Conservation (phyloP, 371 early-diverging fungal species). For the Mortierella sp. region DNA sequence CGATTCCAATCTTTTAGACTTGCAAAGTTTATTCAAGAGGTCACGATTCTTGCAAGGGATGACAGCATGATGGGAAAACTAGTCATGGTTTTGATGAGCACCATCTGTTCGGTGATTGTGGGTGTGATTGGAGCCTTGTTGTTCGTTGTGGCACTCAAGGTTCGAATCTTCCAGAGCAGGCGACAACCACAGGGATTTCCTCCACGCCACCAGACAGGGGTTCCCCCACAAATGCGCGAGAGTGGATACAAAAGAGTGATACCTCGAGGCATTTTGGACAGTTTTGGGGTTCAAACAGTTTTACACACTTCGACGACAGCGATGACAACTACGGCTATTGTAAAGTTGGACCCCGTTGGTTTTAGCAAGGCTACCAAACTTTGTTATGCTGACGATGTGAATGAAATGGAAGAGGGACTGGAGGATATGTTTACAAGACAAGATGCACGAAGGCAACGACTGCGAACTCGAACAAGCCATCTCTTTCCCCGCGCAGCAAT, state of each 20-base stretch:
- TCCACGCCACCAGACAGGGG: background rate
- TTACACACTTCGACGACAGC: background rate
- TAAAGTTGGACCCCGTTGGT: background rate
- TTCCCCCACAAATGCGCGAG: constrained; percentile 6
- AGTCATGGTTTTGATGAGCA: constrained; percentile 51
- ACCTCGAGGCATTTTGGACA: constrained; percentile 26
- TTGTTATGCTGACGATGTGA: constrained; percentile 34
- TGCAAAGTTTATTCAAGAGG: constrained; percentile 16
- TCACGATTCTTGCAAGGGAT: constrained; percentile 12
- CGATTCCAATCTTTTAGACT: constrained; percentile 14
- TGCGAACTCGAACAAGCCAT: constrained; percentile 6
- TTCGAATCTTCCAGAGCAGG: constrained; percentile 35
- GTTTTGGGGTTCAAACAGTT: constrained; percentile 38
- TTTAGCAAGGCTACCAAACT: background rate
- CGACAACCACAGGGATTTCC: constrained; percentile 6
- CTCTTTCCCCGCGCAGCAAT: background rate
- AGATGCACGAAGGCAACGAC: constrained; percentile 18
- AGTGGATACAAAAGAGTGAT: constrained; percentile 25
- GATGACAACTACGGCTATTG: background rate
- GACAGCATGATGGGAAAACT: constrained; percentile 29
- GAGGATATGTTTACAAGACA: constrained; percentile 23
- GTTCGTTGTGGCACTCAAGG: constrained; percentile 51
- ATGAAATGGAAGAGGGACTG: constrained; percentile 52
- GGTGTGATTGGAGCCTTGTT: constrained; percentile 49
- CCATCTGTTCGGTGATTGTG: constrained; percentile 33